Base-by-base conservation (phyloP, 1,139 yeast species). In the Magnusiomyces tetraspermus region DNA sequence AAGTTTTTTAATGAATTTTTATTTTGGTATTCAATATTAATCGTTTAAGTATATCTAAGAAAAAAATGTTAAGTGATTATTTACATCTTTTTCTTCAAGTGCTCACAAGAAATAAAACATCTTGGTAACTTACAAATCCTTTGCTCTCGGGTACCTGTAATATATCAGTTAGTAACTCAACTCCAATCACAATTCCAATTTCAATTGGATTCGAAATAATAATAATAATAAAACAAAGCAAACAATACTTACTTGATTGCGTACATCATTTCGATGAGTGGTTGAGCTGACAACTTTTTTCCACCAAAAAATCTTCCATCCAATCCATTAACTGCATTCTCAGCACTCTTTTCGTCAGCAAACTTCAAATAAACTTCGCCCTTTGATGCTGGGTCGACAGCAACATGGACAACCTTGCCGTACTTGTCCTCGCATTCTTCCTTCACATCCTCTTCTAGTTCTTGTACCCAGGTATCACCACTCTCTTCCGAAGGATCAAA, bases 231-330 rank as follows among this genome's bases (percentile, higher is more conserved):
- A 42, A 22, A 43, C 11, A 43, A 21, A 43, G 23, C 37, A 31
- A 17, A 24, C 22, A 38, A n/a, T 22, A 57, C 62, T 59, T 56
- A 63, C 62, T 55, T 62, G 41, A 63, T 44, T 13, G 63, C 50
- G 53, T 69, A 70, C 13, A 63, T 68, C 60, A 66, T 62, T 48
- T 70, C 73, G 15, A 66, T 64, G 37, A 69, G 57, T 6, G 67
- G 65, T 15, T 58, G 58, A 24, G 70, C 73, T 26, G 59, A 53
- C 41, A 70, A 61, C 46, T 59, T 56, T 17, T 67, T 60, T 13
- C 73, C 72, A 17, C 70, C 74, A 56, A 70, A 70, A 53, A 59
- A 70, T 13, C 73, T 58, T 6, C 71, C 71, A 51, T 70, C 62
- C 15, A 70, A 60, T 11, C 70, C 71, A 41, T 57, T 57, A 22